These are phyloP conservation scores for Torulaspora indica DNA, from an alignment of 805 yeast species.

Conservation along the genomic window DNA sequence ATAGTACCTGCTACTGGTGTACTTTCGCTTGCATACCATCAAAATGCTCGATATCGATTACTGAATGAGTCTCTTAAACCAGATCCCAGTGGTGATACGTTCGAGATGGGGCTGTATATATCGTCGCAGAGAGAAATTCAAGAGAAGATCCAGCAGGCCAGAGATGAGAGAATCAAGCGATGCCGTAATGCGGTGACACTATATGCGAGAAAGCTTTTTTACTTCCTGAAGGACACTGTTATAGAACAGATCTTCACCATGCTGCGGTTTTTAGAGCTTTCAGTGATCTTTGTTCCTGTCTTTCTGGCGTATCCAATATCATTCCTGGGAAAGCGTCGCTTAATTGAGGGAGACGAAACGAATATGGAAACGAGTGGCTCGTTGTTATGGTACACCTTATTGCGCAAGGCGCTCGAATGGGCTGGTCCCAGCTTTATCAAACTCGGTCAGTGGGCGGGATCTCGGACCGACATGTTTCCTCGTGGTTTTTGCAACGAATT, in stretches of 20 bases:
- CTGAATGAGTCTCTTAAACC: slow-evolving; percentile 34
- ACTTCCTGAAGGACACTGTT: slow-evolving; percentile 47
- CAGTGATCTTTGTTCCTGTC: slow-evolving; percentile 66
- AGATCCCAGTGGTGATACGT: slow-evolving; percentile 53
- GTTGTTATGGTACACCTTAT: slow-evolving; percentile 60
- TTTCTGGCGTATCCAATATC: slow-evolving; percentile 58
- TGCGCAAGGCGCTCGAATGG: slow-evolving; percentile 63
- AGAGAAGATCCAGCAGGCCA: slow-evolving; percentile 35
- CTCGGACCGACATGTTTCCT: slow-evolving; percentile 90
- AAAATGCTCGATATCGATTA: slow-evolving; percentile 3
- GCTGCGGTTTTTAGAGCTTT: slow-evolving; percentile 63
- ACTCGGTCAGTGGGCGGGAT: slow-evolving; percentile 98
- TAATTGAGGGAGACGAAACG: slow-evolving; percentile 15
- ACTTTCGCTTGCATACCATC: slow-evolving; percentile 8
- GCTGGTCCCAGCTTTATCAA: slow-evolving; percentile 93
- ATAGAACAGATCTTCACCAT: slow-evolving; percentile 67
- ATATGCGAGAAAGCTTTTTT: slow-evolving; percentile 40
- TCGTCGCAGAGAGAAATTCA: slow-evolving; percentile 56
- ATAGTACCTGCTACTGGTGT: slow-evolving; percentile 10
- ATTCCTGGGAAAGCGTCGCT: slow-evolving; percentile 28
- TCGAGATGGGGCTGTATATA: slow-evolving; percentile 58
- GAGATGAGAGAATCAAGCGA: slow-evolving; percentile 30
- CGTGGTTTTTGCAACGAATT: slow-evolving; percentile 70
- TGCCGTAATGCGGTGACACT: slow-evolving; percentile 25
- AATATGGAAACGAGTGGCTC: slow-evolving; percentile 53